Evolutionary conservation across 225 moss, liverwort and hornwort species (phyloP), one percentile per base, ranked within the genome.

Genomic region (Physcomitrellopsis africana): DNA sequence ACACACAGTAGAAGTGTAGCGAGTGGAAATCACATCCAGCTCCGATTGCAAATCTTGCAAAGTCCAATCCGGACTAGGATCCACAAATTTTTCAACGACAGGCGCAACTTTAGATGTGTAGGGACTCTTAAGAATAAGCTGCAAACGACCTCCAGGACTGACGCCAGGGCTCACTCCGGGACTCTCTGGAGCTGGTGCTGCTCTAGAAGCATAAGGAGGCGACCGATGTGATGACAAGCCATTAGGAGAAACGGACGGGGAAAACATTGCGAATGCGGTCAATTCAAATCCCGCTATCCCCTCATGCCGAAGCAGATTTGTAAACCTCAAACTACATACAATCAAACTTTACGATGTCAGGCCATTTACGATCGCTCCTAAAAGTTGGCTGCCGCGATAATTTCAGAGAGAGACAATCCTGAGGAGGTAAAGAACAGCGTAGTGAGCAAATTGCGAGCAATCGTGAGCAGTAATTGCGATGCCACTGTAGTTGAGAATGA

Each of bases 61-160:
- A 63, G 82, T 89, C 86, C 94, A 94, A 73, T 96, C 94, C 1
- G 91, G 92, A 68, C 85, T 87, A 2, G 94, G 96, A 85, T 96
- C 92, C 78, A 92, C 70, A 44, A 79, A 88, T 72, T 62, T 80
- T 45, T 85, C 87, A 74, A 82, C 22, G 17, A 62, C 79, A 5
- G 90, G 87, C 51, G 81, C 53, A 12, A 55, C 63, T 42, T 82
- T 85, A 45, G 69, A 74, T 5, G 65, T 61, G 41, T 73, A 71
- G 3, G 82, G 82, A 24, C 72, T 84, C 65, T 75, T 87, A 29
- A 87, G 49, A n/a, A 69, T 80, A 3, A 87, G 82, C 48, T 76
- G 68, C 13, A 87, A 71, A 23, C 81, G 81, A 37, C 63, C 81
- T n/a, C 73, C 76, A 17, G 81, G 67, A 57, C 84, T 77, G n/a